Evolutionary conservation across 306 rosid species (phyloP).

Genomic region (Gastrolobium villosum): DNA sequence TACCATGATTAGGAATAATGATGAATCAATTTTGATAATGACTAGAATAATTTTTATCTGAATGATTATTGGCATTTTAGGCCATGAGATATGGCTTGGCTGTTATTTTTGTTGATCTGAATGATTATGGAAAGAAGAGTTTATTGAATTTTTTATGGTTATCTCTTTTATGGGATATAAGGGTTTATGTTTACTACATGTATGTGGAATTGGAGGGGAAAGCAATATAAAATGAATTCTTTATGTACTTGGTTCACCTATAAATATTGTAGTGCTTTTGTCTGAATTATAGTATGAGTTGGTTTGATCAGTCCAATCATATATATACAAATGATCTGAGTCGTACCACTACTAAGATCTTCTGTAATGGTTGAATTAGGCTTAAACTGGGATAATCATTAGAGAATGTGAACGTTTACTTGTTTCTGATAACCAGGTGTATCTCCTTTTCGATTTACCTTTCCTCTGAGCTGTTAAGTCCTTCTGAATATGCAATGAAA

Average conservation of each 20-base stretch:
- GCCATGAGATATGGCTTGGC: background rate
- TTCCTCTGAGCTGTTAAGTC: constrained; percentile 28
- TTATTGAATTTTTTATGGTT: constrained; percentile 9
- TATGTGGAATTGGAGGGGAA: background rate
- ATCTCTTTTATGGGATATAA: background rate
- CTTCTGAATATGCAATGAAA: background rate
- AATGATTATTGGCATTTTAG: constrained; percentile 1
- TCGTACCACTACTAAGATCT: background rate
- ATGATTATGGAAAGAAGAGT: background rate
- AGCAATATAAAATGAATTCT: background rate
- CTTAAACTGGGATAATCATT: background rate
- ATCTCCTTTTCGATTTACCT: constrained; percentile 15
- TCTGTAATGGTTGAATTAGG: background rate
- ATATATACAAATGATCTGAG: background rate
- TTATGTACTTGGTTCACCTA: constrained; percentile 12
- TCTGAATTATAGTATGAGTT: background rate
- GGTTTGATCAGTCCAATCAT: background rate
- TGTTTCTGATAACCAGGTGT: background rate
- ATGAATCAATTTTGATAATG: background rate
- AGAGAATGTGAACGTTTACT: constrained; percentile 5
- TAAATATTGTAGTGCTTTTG: constrained; percentile 13
- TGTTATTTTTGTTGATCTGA: background rate
- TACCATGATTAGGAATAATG: background rate
- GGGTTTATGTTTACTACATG: background rate
- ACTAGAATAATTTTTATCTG: background rate